These are phyloP conservation scores for Passalora sequoiae DNA, from an alignment of 2,329 filamentous ascomycete species.

Conservation along the genomic window DNA sequence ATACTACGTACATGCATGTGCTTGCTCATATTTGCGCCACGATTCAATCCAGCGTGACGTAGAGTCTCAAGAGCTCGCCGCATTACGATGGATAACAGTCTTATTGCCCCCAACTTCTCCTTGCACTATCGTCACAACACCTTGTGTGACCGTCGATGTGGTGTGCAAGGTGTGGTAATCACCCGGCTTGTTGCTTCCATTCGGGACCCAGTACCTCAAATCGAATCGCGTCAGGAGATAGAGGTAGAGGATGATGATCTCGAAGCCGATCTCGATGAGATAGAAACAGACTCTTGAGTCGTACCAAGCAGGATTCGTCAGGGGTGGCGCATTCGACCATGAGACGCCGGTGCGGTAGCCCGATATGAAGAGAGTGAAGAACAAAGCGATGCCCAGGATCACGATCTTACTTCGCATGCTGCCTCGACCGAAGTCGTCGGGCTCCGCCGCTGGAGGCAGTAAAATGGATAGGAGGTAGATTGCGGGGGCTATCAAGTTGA, in stretches of 20 bases:
- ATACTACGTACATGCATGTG: no score
- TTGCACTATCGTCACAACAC: no score
- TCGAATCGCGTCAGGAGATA: slow-evolving; percentile 17
- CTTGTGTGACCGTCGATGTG: no score
- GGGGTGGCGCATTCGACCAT: slow-evolving; percentile 14
- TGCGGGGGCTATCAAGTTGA: slow-evolving; percentile 55
- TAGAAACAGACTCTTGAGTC: slow-evolving; percentile 16
- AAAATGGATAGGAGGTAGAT: slow-evolving; percentile 56
- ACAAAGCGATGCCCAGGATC: slow-evolving; percentile 12
- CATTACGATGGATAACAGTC: no score
- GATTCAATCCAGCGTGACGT: no score
- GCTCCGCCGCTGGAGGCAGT: slow-evolving; percentile 34
- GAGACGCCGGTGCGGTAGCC: slow-evolving; percentile 15
- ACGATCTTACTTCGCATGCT: slow-evolving; percentile 13
- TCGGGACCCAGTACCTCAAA: slow-evolving; percentile 19
- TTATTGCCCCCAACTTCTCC: no score
- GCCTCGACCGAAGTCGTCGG: slow-evolving; percentile 16
- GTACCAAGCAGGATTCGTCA: slow-evolving; percentile 16
- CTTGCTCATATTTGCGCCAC: no score
- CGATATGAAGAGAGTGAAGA: slow-evolving; percentile 14
- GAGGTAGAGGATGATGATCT: slow-evolving; percentile 19
- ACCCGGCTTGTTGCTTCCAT: slow-evolving; percentile 9
- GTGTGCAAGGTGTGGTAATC: no score
- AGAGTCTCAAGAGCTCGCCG: no score
- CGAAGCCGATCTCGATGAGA: slow-evolving; percentile 18